Evolutionary conservation across 345 rosid genomes (phyloP).

Genomic region (Salix brachista): DNA sequence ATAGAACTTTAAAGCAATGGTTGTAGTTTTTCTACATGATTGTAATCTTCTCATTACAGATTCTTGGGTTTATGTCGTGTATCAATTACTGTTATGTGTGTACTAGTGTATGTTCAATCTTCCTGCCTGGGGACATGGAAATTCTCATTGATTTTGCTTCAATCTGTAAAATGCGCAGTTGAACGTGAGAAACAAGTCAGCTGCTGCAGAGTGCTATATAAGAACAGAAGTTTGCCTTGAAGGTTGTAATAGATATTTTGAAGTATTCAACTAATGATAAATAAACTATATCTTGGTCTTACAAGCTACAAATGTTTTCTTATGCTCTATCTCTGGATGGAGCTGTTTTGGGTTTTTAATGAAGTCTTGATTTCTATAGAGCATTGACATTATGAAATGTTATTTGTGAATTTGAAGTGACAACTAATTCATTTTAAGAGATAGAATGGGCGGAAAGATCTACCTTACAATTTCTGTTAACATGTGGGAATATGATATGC

Average conservation of each 20-base stretch:
- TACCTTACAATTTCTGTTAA: not conserved
- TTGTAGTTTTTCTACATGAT: not conserved
- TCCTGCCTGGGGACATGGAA: not conserved
- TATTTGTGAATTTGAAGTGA: not conserved
- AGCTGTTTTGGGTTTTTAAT: not conserved
- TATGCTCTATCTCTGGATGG: not conserved
- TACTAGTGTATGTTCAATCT: conserved; percentile 7
- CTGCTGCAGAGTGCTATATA: conserved; percentile 84
- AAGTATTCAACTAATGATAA: not conserved
- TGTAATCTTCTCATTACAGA: not conserved
- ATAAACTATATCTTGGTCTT: conserved; percentile 2
- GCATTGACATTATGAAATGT: not conserved
- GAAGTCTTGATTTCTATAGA: conserved; percentile 4
- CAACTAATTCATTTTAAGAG: not conserved
- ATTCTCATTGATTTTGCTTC: conserved; percentile 10
- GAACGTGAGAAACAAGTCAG: conserved; percentile 90
- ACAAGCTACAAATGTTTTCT: conserved; percentile 2
- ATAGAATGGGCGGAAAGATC: not conserved
- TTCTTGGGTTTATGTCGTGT: too few species aligned
- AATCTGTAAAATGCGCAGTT: conserved; percentile 49
- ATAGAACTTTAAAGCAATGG: not conserved
- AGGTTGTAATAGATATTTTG: conserved; percentile 45
- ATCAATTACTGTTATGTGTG: conserved; percentile 1
- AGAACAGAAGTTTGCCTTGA: conserved; percentile 91
- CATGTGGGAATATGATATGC: not conserved